Conservation (phyloP, 371 early-diverging fungal species). For the Zancudomyces culisetae region DNA sequence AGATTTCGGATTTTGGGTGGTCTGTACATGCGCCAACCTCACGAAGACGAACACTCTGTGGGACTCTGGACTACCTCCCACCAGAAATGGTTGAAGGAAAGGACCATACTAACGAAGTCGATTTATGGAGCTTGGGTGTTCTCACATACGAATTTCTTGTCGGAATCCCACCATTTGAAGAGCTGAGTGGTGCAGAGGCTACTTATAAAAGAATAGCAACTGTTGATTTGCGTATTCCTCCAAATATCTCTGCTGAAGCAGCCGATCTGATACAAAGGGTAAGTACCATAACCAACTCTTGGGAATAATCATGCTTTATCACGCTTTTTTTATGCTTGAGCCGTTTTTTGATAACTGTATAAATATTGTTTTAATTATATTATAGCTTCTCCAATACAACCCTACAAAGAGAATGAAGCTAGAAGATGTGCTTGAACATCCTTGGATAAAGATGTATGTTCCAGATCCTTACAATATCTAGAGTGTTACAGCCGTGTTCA, state of each 20-base stretch:
- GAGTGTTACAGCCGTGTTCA: no score
- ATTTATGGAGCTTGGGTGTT: constrained; percentile 98
- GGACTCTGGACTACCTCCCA: constrained; percentile 94
- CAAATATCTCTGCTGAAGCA: constrained; percentile 61
- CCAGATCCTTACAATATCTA: background rate
- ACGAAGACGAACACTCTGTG: constrained; percentile 79
- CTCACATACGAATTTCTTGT: constrained; percentile 90
- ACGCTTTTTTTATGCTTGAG: background rate
- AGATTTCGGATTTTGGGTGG: constrained; percentile 99
- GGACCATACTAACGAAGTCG: constrained; percentile 71
- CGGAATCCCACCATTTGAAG: constrained; percentile 94
- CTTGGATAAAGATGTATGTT: constrained; percentile 41
- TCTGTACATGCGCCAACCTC: constrained; percentile 82
- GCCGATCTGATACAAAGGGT: constrained; percentile 58
- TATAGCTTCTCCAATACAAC: constrained; percentile 42
- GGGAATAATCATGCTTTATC: background rate
- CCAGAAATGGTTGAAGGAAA: constrained; percentile 87
- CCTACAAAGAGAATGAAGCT: constrained; percentile 57
- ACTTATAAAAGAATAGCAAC: constrained; percentile 71
- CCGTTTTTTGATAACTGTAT: background rate
- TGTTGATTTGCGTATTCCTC: constrained; percentile 72
- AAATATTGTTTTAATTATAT: background rate
- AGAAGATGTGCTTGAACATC: constrained; percentile 54
- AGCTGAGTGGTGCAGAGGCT: constrained; percentile 33
- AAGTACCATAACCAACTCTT: background rate